Percentiles rank a stretch among this genome's conserved stretches.
phyloP scores from a whole-genome alignment of 768 basidiomycete genomes.

The Peribolospora baueri region DNA sequence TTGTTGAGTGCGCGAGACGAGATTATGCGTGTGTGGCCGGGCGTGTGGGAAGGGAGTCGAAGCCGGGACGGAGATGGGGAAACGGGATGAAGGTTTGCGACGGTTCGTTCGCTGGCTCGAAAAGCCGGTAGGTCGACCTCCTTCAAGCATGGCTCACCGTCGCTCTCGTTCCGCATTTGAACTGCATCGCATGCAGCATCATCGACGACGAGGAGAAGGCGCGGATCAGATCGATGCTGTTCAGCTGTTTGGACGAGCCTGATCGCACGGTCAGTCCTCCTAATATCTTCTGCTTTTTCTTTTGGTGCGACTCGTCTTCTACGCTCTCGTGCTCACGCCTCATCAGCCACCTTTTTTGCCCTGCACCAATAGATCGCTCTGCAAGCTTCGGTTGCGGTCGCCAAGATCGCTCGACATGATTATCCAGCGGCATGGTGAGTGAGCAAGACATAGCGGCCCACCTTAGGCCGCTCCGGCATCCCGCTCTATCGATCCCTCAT shows the following conservation, averaged over 20 bases:
- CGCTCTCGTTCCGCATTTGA: neutral
- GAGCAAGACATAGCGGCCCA: conserved; percentile 6
- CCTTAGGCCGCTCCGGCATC: neutral
- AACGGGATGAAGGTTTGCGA: no score
- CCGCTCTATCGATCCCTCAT: neutral
- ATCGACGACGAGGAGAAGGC: conserved; percentile 42
- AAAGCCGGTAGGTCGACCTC: neutral
- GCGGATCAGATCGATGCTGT: conserved; percentile 38
- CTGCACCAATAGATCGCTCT: conserved; percentile 36
- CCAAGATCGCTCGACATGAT: conserved; percentile 54
- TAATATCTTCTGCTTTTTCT: neutral
- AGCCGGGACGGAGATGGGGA: no score
- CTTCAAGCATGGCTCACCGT: neutral
- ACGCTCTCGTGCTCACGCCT: conserved; percentile 1
- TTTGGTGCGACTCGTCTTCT: neutral
- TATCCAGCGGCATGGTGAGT: conserved; percentile 45
- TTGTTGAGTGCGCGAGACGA: no score
- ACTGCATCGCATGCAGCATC: conserved; percentile 25
- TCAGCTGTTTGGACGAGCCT: conserved; percentile 45
- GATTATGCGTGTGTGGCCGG: no score
- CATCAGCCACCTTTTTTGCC: neutral
- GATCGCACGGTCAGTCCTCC: conserved; percentile 41
- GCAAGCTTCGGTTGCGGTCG: conserved; percentile 47
- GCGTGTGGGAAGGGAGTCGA: no score
- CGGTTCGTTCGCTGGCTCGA: neutral